phyloP scores from a whole-genome alignment of 805 yeast species.

The Saturnispora dispora region DNA sequence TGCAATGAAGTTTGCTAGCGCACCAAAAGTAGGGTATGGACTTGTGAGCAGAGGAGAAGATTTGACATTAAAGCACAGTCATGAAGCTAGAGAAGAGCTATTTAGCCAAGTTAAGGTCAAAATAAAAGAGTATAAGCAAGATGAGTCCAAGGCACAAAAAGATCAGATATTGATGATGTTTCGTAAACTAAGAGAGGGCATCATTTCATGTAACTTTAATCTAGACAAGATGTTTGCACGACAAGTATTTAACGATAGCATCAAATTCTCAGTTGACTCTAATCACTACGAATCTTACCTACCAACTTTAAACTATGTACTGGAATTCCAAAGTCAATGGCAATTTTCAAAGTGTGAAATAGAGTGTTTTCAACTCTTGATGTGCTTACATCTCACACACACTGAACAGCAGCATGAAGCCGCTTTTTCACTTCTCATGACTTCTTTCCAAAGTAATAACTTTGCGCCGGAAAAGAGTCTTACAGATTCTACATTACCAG shows the following conservation, averaged over 20 bases:
- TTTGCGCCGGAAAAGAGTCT: not conserved
- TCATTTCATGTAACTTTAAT: conserved; percentile 29
- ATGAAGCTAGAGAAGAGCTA: conserved; percentile 32
- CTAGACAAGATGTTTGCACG: conserved; percentile 30
- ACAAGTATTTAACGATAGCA: conserved; percentile 40
- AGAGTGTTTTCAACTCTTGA: conserved; percentile 34
- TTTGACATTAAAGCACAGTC: conserved; percentile 36
- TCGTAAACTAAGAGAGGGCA: conserved; percentile 49
- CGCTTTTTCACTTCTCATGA: conserved; percentile 25
- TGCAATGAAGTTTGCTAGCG: conserved; percentile 26
- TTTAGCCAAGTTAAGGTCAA: conserved; percentile 31
- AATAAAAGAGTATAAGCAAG: conserved; percentile 7
- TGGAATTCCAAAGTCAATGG: conserved; percentile 14
- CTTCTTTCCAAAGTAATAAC: not conserved
- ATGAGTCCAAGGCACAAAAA: not conserved
- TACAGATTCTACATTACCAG: not conserved
- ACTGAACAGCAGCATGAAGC: conserved; percentile 26
- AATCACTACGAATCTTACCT: conserved; percentile 47
- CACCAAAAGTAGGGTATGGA: conserved; percentile 33
- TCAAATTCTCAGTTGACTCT: conserved; percentile 34
- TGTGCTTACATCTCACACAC: conserved; percentile 39
- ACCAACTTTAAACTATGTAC: conserved; percentile 43
- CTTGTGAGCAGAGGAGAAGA: conserved; percentile 55
- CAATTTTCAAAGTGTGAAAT: conserved; percentile 17
- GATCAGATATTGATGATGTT: conserved; percentile 31